Percentiles rank a stretch among this genome's conserved stretches.
phyloP scores from a whole-genome alignment of 192 early-diverging fungal genomes.

The Mortierella hygrophila region DNA sequence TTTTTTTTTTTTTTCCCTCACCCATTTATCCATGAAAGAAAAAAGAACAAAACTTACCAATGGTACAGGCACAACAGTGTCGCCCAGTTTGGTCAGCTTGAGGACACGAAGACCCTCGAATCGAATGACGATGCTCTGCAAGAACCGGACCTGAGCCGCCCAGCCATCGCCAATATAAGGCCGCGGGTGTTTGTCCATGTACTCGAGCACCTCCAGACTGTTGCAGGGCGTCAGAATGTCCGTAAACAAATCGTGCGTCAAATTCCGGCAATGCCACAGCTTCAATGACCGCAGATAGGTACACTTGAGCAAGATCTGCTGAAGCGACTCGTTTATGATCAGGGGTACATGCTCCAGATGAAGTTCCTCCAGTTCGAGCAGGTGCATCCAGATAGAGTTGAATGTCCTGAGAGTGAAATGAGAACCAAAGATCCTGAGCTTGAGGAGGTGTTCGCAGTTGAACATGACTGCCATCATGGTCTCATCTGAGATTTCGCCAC shows the following conservation, averaged over 20 bases:
- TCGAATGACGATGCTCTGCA: constrained; percentile 30
- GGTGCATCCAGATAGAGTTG: constrained; percentile 33
- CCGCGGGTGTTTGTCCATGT: constrained; percentile 47
- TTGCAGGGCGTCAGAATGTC: constrained; percentile 16
- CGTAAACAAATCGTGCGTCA: constrained; percentile 43
- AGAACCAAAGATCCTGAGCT: constrained; percentile 36
- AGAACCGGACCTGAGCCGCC: constrained; percentile 34
- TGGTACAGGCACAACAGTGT: constrained; percentile 26
- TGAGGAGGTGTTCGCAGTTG: constrained; percentile 38
- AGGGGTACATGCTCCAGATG: constrained; percentile 45
- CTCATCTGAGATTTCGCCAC: constrained; percentile 51
- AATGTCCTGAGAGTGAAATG: constrained; percentile 48
- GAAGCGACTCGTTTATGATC: constrained; percentile 46
- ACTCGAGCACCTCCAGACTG: constrained; percentile 38
- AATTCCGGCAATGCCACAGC: constrained; percentile 49
- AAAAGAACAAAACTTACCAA: constrained; percentile 28
- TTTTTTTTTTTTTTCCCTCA: no score
- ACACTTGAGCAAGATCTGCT: constrained; percentile 38
- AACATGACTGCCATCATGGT: constrained; percentile 51
- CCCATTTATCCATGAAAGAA: background rate
- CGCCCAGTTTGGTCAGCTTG: constrained; percentile 36
- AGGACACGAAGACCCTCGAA: constrained; percentile 29
- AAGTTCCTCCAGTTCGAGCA: constrained; percentile 35
- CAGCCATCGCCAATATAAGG: constrained; percentile 27
- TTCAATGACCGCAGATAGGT: constrained; percentile 17